Conservation (phyloP, 2,329 filamentous ascomycete genomes). For the Akanthomyces dipterigenus region DNA sequence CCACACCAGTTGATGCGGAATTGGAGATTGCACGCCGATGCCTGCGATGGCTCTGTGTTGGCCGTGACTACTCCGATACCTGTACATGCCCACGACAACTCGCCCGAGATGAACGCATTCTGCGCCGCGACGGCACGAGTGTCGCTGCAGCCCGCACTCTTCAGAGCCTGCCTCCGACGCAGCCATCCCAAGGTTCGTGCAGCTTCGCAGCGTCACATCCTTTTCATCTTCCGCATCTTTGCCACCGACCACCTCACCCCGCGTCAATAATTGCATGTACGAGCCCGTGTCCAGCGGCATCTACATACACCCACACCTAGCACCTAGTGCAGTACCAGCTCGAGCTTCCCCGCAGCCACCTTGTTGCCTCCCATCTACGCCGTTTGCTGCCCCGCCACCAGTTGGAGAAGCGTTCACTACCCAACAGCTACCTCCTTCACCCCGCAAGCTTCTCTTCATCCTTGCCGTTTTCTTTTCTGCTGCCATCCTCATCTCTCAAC, state of each 20-base stretch:
- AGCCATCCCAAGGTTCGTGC: background rate
- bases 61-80: background rate
- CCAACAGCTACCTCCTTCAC: background rate
- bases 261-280: background rate
- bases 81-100: background rate
- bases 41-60: too few species aligned
- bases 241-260: background rate
- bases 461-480: background rate
- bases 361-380: background rate
- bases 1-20: too few species aligned
- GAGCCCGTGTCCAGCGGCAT: background rate
- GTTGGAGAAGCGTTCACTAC: background rate
- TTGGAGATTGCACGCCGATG: too few species aligned
- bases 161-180: background rate
- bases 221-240: background rate
- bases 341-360: background rate
- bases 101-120: background rate
- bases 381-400: slow-evolving; percentile 4
- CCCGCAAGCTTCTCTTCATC: background rate
- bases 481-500: background rate
- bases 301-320: too few species aligned
- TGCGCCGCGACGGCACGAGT: background rate
- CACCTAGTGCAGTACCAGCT: background rate
- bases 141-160: background rate
- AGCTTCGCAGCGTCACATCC: background rate